Evolutionary conservation across 441 rosid genomes (phyloP), one percentile per base, ranked within the genome.

Genomic region (Populus tomentosa): DNA sequence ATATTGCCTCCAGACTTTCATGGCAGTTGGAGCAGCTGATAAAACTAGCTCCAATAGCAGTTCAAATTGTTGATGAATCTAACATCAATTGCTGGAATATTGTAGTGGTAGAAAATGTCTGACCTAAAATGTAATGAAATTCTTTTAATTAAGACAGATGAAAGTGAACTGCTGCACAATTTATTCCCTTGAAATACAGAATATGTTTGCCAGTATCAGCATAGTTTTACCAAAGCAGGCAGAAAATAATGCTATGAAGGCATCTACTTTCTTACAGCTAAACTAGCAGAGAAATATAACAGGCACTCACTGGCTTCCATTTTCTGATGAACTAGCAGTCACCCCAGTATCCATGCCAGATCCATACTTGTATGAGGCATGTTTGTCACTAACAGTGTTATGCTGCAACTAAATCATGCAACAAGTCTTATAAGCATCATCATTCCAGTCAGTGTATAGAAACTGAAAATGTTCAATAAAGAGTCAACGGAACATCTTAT

Each of bases 271-370:
- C n/a, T 61, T 23, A 61, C 64, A 23, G n/a, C 75, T 64, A 30
- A 69, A 72, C 20, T 71, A 81, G 75, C 24, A 33, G 32, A 53
- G 14, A 81, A 67, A 70, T 40, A 72, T 69, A 72, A 69, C 10
- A 56, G 84, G 85, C 77, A 93, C 99, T 93, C 82, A 97, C 99
- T 93, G 99, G 88, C 98, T 91, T 86, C 94, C 99, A 71, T 76
- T 97, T 77, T 97, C 99, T 8, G 99, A 94, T 66, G 99, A 97
- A 70, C 98, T 93, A 82, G 91, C 98, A 80, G 89, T 87, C 85
- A 95, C 92, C 75, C 97, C 97, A 77, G 77, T 90, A 80, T 93
- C 97, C 98, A 94, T 92, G 70, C 98, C 98, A 87, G 99, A 81
- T 84, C 92, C 94, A 85, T 92, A 93, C 75, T 97, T 98, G 85